Percentiles rank a stretch among this genome's conserved stretches.
phyloP scores from a whole-genome alignment of 1,284 basidiomycete genomes.

The Marasmius sp. region DNA sequence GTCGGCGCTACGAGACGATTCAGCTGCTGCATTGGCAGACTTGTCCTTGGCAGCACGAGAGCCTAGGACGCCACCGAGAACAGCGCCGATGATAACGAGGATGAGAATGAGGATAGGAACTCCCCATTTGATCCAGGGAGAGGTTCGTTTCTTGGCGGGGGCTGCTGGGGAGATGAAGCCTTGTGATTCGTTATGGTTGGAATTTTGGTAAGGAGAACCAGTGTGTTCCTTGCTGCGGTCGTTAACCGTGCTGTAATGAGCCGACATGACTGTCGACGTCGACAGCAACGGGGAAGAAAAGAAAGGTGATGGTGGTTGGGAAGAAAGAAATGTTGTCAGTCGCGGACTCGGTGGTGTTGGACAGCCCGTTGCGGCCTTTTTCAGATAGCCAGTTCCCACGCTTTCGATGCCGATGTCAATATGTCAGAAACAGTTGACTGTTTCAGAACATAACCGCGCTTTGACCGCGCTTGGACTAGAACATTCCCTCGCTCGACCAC shows the following conservation, averaged over 20 bases:
- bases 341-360: too few species aligned
- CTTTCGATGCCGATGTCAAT: too few species aligned
- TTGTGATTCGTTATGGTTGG: background rate
- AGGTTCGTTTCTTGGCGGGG: conserved; percentile 27
- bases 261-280: background rate
- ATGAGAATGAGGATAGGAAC: conserved; percentile 45
- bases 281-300: background rate
- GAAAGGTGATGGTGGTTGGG: background rate
- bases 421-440: too few species aligned
- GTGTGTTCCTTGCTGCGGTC: background rate
- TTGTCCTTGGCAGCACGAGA: conserved; percentile 4
- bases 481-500: too few species aligned
- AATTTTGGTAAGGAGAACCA: background rate
- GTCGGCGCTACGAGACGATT: conserved; percentile 19
- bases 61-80: conserved; percentile 71
- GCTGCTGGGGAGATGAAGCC: background rate
- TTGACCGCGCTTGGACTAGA: too few species aligned
- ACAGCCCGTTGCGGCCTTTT: too few species aligned
- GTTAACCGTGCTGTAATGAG: conserved; percentile 1
- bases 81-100: conserved; percentile 59
- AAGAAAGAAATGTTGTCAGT: background rate
- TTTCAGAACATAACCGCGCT: too few species aligned
- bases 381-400: too few species aligned
- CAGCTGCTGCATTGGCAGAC: background rate
- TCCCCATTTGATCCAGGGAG: conserved; percentile 56